Percentiles rank a stretch among this genome's conserved stretches.
phyloP scores from a whole-genome alignment of 2,329 filamentous ascomycete species.

The Beauveria australis region DNA sequence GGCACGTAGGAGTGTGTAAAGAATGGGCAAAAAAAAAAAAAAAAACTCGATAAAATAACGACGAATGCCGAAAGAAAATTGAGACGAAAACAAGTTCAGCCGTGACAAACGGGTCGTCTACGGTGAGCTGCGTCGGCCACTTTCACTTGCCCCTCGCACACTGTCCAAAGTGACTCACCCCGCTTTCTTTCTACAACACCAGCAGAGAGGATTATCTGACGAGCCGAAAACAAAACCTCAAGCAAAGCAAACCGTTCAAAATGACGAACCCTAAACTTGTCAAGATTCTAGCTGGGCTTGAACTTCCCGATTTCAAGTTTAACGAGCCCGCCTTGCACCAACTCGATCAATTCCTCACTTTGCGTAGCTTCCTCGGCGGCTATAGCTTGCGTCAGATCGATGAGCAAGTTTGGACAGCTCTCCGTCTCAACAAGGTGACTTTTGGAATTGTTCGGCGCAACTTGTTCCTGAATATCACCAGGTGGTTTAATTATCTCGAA shows the following conservation, averaged over 20 bases:
- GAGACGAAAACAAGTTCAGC: too few species aligned
- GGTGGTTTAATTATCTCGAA: conserved; percentile 5
- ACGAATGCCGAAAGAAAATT: too few species aligned
- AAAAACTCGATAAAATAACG: too few species aligned
- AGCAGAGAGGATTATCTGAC: too few species aligned
- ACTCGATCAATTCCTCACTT: not conserved
- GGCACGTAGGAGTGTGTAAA: too few species aligned
- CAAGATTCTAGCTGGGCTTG: not conserved
- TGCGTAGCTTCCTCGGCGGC: conserved; percentile 1
- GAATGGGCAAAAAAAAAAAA: too few species aligned
- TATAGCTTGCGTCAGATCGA: not conserved
- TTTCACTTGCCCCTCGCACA: too few species aligned
- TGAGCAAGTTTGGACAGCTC: not conserved
- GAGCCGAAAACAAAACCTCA: too few species aligned
- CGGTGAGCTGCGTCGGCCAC: too few species aligned
- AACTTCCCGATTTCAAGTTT: not conserved
- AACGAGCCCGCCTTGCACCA: not conserved
- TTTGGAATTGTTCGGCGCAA: not conserved
- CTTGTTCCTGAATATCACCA: not conserved
- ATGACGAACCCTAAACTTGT: not conserved
- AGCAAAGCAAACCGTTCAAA: not conserved
- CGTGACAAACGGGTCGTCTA: too few species aligned
- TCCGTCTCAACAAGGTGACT: conserved; percentile 1
- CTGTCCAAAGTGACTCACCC: too few species aligned
- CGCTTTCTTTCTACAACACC: too few species aligned